A percentile compares a stretch with the other conserved stretches of the same genome.
Evolutionary conservation across 257 asterid genomes (phyloP).

Genomic region (Solanum virginianum): DNA sequence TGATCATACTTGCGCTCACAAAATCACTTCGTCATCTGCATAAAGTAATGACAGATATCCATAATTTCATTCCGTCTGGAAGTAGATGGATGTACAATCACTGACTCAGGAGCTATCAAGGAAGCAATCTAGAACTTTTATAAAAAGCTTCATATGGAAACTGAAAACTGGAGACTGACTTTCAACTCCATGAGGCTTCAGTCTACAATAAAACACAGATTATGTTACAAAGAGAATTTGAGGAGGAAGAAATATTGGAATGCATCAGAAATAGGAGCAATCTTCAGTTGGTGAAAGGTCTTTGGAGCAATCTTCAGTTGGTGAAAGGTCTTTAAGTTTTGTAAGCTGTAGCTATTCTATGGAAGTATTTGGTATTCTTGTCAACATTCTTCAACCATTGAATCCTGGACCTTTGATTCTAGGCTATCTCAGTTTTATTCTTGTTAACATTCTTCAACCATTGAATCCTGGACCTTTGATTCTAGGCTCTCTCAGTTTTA

Average conservation of each 20-base stretch:
- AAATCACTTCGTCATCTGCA: neutral
- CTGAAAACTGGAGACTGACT: neutral
- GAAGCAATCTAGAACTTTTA: neutral
- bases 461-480: neutral
- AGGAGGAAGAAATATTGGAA: neutral
- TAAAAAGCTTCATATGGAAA: neutral
- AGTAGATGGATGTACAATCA: neutral
- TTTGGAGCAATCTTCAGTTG: too few relatives aligned
- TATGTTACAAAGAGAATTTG: neutral
- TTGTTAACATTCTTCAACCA: neutral
- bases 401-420: neutral
- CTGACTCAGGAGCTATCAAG: neutral
- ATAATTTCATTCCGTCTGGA: neutral
- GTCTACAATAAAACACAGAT: neutral
- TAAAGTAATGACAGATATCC: neutral
- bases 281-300: too few relatives aligned
- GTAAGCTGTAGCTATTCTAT: neutral
- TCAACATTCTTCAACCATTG: neutral
- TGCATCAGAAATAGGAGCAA: neutral
- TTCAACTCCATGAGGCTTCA: neutral
- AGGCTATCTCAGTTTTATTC: too few relatives aligned
- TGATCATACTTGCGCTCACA: neutral
- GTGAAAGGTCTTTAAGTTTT: neutral
- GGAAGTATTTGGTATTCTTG: neutral
- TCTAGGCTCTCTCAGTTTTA: neutral